Evolutionary conservation across 805 yeast genomes (phyloP).

Genomic region (Lachancea thermotolerans): DNA sequence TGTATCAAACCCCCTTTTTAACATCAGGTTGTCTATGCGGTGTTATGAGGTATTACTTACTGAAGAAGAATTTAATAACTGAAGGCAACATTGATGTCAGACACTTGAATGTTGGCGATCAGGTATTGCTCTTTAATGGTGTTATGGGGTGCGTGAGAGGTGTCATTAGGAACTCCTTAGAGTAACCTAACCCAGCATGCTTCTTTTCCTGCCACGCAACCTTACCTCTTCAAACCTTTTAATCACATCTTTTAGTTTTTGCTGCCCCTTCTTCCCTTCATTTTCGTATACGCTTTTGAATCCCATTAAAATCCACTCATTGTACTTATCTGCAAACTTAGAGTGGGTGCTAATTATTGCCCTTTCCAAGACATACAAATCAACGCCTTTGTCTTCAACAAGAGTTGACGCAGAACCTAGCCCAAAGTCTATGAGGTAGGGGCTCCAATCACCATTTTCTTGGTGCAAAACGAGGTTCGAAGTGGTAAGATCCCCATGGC

Average conservation of each 20-base stretch:
- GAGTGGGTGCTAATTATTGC: conserved; percentile 92
- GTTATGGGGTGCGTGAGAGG: conserved; percentile 74
- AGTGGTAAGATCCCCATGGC: conserved; percentile 92
- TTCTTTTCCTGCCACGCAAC: conserved; percentile 88
- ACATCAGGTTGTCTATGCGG: conserved; percentile 82
- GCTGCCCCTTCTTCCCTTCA: conserved; percentile 32
- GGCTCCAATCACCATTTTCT: conserved; percentile 29
- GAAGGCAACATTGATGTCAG: conserved; percentile 42
- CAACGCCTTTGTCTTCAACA: conserved; percentile 95
- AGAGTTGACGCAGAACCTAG: conserved; percentile 67
- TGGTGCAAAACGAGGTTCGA: conserved; percentile 67
- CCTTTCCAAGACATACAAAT: conserved; percentile 85
- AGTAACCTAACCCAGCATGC: conserved; percentile 67
- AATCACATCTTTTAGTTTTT: conserved; percentile 45
- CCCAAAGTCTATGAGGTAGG: conserved; percentile 86
- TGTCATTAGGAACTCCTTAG: conserved; percentile 29
- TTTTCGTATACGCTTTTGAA: conserved; percentile 39
- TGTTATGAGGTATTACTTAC: conserved; percentile 59
- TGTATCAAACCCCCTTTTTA: conserved; percentile 79
- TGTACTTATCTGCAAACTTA: conserved; percentile 53
- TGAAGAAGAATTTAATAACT: conserved; percentile 44
- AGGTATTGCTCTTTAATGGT: conserved; percentile 71
- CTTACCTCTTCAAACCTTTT: conserved; percentile 76
- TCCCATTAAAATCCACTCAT: conserved; percentile 66
- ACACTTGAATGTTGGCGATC: conserved; percentile 58